Percentiles rank a stretch among this genome's conserved stretches.
phyloP scores from a whole-genome alignment of 352 stramenopile genomes.

The Phytophthora europaea region DNA sequence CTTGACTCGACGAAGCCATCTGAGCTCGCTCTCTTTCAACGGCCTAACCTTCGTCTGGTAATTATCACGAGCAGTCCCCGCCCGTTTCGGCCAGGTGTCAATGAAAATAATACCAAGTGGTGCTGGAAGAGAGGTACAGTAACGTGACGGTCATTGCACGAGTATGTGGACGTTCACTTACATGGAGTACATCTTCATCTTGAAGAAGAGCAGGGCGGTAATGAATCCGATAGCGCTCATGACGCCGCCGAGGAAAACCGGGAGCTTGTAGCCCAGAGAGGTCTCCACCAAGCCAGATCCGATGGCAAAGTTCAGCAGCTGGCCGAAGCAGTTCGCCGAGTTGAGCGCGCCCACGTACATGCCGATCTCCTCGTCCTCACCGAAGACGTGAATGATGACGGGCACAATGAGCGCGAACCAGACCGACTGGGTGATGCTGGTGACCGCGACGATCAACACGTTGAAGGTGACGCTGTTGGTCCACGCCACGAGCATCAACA shows the following conservation, averaged over 20 bases:
- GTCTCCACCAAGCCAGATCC: constrained; percentile 64
- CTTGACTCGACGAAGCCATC: background rate
- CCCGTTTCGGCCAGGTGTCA: background rate
- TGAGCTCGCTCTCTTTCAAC: background rate
- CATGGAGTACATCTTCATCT: constrained; percentile 78
- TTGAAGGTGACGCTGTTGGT: constrained; percentile 45
- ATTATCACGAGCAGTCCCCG: background rate
- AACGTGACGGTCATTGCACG: background rate
- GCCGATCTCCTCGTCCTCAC: constrained; percentile 53
- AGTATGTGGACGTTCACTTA: constrained; percentile 25
- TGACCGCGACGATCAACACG: constrained; percentile 53
- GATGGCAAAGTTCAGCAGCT: constrained; percentile 74
- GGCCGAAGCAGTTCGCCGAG: constrained; percentile 74
- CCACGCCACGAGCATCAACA: constrained; percentile 67
- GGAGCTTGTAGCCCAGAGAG: constrained; percentile 66
- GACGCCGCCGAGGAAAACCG: constrained; percentile 71
- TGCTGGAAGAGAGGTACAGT: no score
- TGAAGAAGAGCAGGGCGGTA: constrained; percentile 60
- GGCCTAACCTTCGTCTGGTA: no score
- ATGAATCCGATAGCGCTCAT: constrained; percentile 67
- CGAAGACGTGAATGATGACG: constrained; percentile 69
- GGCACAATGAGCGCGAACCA: constrained; percentile 69
- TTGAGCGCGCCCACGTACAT: constrained; percentile 79
- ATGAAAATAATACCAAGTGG: no score
- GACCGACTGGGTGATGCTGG: constrained; percentile 55